A percentile compares a stretch with the other conserved stretches of the same genome.
Conservation (phyloP, 345 rosid genomes). For the Eucalyptus paniculata region DNA sequence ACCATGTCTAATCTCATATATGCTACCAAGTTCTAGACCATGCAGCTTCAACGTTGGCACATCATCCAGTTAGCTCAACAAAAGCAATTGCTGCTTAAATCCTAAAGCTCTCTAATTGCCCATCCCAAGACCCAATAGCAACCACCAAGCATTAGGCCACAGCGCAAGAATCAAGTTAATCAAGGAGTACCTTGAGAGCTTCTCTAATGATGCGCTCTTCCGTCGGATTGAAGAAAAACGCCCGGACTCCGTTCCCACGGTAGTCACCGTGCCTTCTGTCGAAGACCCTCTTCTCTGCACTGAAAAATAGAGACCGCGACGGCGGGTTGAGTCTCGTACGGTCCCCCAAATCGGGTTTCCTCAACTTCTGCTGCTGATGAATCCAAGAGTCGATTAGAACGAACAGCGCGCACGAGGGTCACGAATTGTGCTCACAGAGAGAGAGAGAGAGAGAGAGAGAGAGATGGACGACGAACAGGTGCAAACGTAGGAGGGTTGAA, state of each 20-base stretch:
- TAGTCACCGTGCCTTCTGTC: background rate
- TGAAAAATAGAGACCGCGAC: background rate
- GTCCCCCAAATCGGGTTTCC: background rate
- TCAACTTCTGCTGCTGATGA: background rate
- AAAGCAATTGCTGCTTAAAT: background rate
- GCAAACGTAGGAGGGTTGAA: background rate
- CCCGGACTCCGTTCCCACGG: background rate
- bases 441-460: background rate
- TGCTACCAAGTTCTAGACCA: background rate
- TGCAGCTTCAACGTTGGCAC: background rate
- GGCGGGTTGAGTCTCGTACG: background rate
- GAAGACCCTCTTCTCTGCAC: background rate
- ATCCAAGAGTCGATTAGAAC: background rate
- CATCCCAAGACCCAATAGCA: background rate
- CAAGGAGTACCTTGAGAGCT: slow-evolving; percentile 28
- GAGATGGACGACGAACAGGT: background rate
- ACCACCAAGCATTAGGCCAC: background rate
- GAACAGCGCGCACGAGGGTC: background rate
- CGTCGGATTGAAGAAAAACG: slow-evolving; percentile 14
- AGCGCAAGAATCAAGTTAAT: background rate
- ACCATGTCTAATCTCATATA: background rate
- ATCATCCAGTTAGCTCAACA: background rate
- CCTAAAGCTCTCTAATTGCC: background rate
- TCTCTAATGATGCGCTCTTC: slow-evolving; percentile 39
- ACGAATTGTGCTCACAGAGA: background rate